Evolutionary conservation across 108 stramenopile genomes (phyloP).

Genomic region (Heterococcus sp.): DNA sequence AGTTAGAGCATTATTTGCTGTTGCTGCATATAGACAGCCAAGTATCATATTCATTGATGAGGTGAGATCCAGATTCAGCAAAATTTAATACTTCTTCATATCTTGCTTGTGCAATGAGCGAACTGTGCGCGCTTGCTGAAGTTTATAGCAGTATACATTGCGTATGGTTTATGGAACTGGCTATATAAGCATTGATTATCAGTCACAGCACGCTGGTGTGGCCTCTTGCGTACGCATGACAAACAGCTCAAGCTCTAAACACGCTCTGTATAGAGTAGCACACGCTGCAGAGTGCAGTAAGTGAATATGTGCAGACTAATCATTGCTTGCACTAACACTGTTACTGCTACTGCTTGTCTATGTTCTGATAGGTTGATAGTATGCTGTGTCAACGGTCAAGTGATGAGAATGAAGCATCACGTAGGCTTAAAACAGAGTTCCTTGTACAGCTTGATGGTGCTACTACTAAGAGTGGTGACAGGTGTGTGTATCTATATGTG

Average conservation of each 20-base stretch:
- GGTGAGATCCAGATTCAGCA: too few relatives aligned
- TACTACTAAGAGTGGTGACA: conserved; percentile 12
- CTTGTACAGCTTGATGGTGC: conserved; percentile 86
- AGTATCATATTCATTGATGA: conserved; percentile 94
- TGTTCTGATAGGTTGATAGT: conserved; percentile 83
- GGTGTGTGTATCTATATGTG: too few relatives aligned
- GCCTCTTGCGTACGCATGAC: too few relatives aligned
- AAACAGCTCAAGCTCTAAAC: too few relatives aligned
- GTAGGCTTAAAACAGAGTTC: conserved; percentile 94
- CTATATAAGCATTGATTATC: too few relatives aligned
- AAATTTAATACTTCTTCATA: too few relatives aligned
- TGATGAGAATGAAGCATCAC: conserved; percentile 78
- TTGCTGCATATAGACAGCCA: conserved; percentile 81
- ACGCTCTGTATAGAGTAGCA: conserved; percentile 92
- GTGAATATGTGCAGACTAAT: not conserved
- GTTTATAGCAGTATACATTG: too few relatives aligned
- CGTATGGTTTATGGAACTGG: too few relatives aligned
- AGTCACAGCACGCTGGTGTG: too few relatives aligned
- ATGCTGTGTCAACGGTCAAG: conserved; percentile 61
- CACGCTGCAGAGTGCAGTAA: conserved; percentile 52
- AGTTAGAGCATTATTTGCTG: conserved; percentile 91
- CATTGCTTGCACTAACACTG: not conserved
- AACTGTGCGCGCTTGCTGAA: too few relatives aligned
- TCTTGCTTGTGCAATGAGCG: too few relatives aligned
- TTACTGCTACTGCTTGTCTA: too few relatives aligned